A percentile compares a stretch with the other conserved stretches of the same genome.
phyloP scores from a whole-genome alignment of 1,284 basidiomycete genomes.

The Ustilago loliicola region DNA sequence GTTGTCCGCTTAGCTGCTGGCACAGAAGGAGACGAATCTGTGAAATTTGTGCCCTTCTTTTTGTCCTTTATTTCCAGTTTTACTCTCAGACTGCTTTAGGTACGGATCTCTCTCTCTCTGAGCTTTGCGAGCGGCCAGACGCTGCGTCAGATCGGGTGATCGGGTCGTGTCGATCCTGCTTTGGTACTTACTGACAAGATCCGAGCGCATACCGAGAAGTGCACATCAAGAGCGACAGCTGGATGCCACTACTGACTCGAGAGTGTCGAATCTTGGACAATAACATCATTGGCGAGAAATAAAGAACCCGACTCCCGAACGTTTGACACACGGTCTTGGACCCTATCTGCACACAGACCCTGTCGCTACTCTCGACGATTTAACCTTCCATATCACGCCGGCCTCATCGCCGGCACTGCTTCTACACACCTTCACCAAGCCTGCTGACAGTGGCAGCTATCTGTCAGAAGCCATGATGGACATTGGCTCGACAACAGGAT shows the following conservation, averaged over 20 bases:
- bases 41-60: neutral
- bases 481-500: conserved; percentile 13
- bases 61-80: neutral
- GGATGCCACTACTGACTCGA: no score
- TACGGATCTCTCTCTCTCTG: no score
- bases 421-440: neutral
- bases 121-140: no score
- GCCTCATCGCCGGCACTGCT: neutral
- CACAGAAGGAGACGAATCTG: neutral
- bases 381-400: neutral
- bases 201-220: no score
- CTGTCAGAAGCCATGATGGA: conserved; percentile 11
- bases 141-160: no score
- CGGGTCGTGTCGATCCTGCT: no score
- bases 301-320: neutral
- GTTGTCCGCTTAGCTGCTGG: neutral
- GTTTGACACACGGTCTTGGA: neutral
- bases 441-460: neutral
- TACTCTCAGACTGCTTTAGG: no score
- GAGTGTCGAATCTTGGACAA: no score
- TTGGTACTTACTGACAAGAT: no score
- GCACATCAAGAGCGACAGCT: no score
- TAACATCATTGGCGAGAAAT: no score
- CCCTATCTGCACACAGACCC: neutral
- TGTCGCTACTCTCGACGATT: neutral